Percentiles rank a stretch among this genome's conserved stretches.
phyloP scores from a whole-genome alignment of 805 yeast genomes.

The Wickerhamiella occidentalis region DNA sequence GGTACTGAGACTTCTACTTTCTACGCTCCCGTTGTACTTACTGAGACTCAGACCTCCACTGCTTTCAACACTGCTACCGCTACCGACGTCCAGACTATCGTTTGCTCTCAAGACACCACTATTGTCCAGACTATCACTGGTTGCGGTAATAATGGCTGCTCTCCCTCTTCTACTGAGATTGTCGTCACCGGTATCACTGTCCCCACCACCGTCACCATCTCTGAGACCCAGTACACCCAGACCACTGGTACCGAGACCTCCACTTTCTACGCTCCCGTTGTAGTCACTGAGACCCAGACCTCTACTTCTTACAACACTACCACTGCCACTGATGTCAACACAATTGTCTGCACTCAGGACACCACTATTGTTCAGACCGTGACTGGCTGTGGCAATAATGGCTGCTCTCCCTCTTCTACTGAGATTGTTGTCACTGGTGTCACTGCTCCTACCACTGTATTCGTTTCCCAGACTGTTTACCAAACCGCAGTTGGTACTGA shows the following conservation, averaged over 20 bases:
- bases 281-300: slow-evolving; percentile 10
- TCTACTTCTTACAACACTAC: slow-evolving; percentile 3
- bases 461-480: slow-evolving; percentile 4
- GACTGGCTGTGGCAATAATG: slow-evolving; percentile 3
- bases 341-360: slow-evolving; percentile 6
- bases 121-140: slow-evolving; percentile 9
- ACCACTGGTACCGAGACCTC: slow-evolving; percentile 8
- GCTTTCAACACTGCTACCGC: slow-evolving; percentile 5
- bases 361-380: slow-evolving; percentile 9
- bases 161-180: slow-evolving; percentile 5
- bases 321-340: slow-evolving; percentile 7
- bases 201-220: slow-evolving; percentile 7
- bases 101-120: slow-evolving; percentile 4
- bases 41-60: slow-evolving; percentile 9
- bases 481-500: slow-evolving; percentile 3
- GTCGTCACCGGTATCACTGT: slow-evolving; percentile 8
- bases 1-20: slow-evolving; percentile 10
- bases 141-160: slow-evolving; percentile 1
- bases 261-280: slow-evolving; percentile 9
- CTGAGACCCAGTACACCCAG: slow-evolving; percentile 6
- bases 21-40: slow-evolving; percentile 8
- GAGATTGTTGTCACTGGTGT: slow-evolving; percentile 4
- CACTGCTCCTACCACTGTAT: slow-evolving; percentile 12
- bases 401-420: slow-evolving; percentile 10
- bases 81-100: slow-evolving; percentile 6